Base-by-base conservation (phyloP, 1,139 yeast species). In the Ogataea hybrid region DNA sequence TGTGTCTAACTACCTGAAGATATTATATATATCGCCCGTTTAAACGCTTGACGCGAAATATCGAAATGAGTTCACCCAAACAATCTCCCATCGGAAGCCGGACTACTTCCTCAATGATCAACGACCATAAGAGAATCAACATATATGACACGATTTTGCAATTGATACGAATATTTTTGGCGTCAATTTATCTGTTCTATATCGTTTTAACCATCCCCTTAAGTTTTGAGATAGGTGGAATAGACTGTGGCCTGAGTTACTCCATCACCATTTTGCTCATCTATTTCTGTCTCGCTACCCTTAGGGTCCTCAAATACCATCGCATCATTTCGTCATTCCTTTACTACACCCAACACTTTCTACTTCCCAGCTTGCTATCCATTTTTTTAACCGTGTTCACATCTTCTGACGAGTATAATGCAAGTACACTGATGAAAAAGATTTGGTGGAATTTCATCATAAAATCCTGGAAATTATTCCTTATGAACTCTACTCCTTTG, bases 171-270 rank as follows among this genome's bases (percentile, higher is more conserved):
- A 56, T 62, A 11, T 39, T 76, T 18, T 68, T 81, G 44, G 78
- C 86, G 2, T 64, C 81, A 3, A 61, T 79, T 29, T 83, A 84
- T 59, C 70, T 88, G 42, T 66, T 79, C 12, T 75, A 88, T 38
- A 79, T 88, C 17, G 77, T 92, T 35, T 71, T 90, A 28, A 85
- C 97, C 2, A 84, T 92, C 14, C 97, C 97, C 5, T 73, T 92
- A 49, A 88, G 97, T n/a, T 92, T 92, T 64, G 96, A 90, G 59
- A 84, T 88, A 25, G 97, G 97, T 12, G 97, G 97, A 1, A 75
- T 83, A 23, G 75, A 79, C 43, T 90, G 97, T 64, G 98, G 98
- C 0, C 68, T 92, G 51, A 79, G 95, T 14, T 92, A 81, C 60
- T 85, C 97, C 2, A 77, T 86, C 37, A 82, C 96, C 1, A 70